A percentile compares a stretch with the other conserved stretches of the same genome.
These are phyloP conservation scores for Porpolomopsis calyptriformis DNA, from an alignment of 768 basidiomycete species.

Conservation along the genomic window DNA sequence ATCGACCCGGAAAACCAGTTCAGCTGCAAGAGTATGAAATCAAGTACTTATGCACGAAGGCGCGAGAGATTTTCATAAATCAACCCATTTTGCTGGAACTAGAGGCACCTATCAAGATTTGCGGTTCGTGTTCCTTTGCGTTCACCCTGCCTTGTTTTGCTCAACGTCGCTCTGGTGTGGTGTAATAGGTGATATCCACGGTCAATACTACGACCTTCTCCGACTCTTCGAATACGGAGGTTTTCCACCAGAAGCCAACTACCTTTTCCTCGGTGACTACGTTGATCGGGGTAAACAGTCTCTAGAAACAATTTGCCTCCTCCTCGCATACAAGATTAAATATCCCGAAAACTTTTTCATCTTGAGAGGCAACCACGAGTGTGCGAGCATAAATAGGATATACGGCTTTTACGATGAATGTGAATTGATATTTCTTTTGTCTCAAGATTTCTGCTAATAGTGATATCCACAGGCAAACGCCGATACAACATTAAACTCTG, in stretches of 20 bases:
- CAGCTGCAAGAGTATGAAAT: conserved; percentile 99
- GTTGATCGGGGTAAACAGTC: conserved; percentile 99
- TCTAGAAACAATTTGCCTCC: conserved; percentile 97
- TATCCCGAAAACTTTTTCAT: conserved; percentile 99
- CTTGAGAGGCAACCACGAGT: conserved; percentile 97
- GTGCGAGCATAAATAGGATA: conserved; percentile 98
- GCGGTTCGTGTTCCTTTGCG: conserved; percentile 51
- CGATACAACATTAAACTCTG: conserved; percentile 99
- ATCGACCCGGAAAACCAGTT: conserved; percentile 96
- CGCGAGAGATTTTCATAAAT: conserved; percentile 97
- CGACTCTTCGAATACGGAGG: conserved; percentile 98
- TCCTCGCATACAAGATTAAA: conserved; percentile 99
- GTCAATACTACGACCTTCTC: conserved; percentile 98
- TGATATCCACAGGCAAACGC: conserved; percentile 73
- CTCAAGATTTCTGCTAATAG: conserved; percentile 4
- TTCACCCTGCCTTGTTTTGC: conserved; percentile 7
- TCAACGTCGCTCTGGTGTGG: conserved; percentile 5
- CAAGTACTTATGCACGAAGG: conserved; percentile 97
- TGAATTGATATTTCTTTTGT: conserved; percentile 31
- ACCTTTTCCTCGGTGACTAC: conserved; percentile 98
- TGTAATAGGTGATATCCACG: conserved; percentile 86
- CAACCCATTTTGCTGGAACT: conserved; percentile 96
- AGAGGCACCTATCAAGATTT: conserved; percentile 99
- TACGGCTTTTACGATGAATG: conserved; percentile 99
- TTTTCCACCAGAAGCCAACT: conserved; percentile 99